Evolutionary conservation across 129 eudicot genomes (phyloP).

Genomic region (Flaveria sonorensis): DNA sequence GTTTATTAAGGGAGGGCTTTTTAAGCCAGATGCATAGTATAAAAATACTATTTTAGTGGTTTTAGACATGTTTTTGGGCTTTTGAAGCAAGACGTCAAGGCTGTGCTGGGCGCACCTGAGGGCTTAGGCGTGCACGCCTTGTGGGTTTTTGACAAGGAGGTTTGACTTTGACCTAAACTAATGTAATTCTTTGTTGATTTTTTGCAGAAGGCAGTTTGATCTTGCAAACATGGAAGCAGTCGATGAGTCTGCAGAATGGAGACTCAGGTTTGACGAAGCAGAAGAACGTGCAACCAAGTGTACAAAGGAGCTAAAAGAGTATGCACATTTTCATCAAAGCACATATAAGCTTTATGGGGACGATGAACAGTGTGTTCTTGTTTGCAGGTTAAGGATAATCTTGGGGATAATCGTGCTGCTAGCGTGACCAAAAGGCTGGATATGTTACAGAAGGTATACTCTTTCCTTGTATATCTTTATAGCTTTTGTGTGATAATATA

Average conservation of each 20-base stretch:
- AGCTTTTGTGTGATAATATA: background rate
- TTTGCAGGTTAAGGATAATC: constrained; percentile 53
- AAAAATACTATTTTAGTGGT: too few species aligned
- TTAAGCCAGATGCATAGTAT: too few species aligned
- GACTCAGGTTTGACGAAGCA: constrained; percentile 71
- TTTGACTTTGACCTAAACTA: constrained; percentile 6
- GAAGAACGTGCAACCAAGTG: constrained; percentile 58
- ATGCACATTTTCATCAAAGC: constrained; percentile 7
- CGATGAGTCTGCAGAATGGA: constrained; percentile 99
- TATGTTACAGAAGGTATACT: constrained; percentile 69
- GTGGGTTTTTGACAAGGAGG: too few species aligned
- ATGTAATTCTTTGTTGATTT: constrained; percentile 14
- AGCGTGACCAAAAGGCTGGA: constrained; percentile 50
- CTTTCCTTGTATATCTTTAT: background rate
- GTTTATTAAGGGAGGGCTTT: too few species aligned
- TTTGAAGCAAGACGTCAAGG: too few species aligned
- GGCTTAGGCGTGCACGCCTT: too few species aligned
- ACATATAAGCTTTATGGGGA: background rate
- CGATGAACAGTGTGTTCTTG: background rate
- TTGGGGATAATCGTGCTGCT: constrained; percentile 24
- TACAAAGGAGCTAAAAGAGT: constrained; percentile 58
- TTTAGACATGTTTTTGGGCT: too few species aligned
- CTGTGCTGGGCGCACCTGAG: too few species aligned
- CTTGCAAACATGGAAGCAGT: constrained; percentile 89
- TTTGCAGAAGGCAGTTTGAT: constrained; percentile 82